These are phyloP conservation scores for Candolleomyces efflorescens DNA, from an alignment of 768 basidiomycete species.

Conservation along the genomic window DNA sequence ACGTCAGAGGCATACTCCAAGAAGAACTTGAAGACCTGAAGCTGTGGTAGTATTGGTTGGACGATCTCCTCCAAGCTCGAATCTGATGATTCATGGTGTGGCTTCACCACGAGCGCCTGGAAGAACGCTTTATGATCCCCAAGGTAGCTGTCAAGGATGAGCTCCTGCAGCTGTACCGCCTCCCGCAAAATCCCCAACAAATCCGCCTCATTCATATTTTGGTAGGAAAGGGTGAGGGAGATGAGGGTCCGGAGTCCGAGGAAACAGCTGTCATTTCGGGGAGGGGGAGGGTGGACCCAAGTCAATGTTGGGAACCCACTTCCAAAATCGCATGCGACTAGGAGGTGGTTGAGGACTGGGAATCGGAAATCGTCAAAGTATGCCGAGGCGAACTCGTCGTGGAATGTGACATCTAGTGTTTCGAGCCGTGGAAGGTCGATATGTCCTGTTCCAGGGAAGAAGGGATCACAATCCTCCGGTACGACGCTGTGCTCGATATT, in stretches of 20 bases:
- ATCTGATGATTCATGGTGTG: neutral
- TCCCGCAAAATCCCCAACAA: constrained; percentile 1
- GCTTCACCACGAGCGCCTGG: constrained; percentile 6
- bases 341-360: neutral
- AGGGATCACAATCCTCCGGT: neutral
- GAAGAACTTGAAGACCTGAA: constrained; percentile 2
- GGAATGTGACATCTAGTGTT: constrained; percentile 7
- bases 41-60: constrained; percentile 1
- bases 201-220: constrained; percentile 1
- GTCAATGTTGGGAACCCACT: constrained; percentile 6
- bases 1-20: constrained; percentile 8
- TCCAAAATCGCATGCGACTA: constrained; percentile 8
- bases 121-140: constrained; percentile 6
- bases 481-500: constrained; percentile 4
- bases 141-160: constrained; percentile 8
- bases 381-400: constrained; percentile 8
- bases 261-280: neutral
- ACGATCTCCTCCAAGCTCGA: neutral
- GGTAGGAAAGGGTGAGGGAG: constrained; percentile 7
- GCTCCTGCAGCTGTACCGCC: constrained; percentile 4
- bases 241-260: neutral
- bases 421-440: neutral
- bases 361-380: constrained; percentile 7
- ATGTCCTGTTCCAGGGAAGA: constrained; percentile 1
- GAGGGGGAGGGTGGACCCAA: neutral